Percentiles rank a stretch among this genome's conserved stretches.
Evolutionary conservation across 2,329 filamentous ascomycete species (phyloP).

Genomic region (Hymenoscyphus fraxineus): DNA sequence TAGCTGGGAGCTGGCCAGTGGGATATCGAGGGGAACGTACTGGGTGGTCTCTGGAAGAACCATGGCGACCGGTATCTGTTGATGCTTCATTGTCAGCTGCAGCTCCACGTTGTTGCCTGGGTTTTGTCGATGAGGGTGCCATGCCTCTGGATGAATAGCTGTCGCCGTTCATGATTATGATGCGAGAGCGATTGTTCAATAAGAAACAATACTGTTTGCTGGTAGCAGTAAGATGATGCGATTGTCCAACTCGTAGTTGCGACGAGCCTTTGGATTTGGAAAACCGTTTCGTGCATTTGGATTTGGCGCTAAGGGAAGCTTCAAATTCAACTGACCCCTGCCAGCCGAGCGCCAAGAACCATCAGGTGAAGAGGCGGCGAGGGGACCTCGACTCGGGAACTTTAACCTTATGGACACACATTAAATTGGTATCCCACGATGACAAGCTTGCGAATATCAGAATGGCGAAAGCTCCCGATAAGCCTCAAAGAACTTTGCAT

Average conservation of each 20-base stretch:
- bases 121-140: conserved; percentile 31
- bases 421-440: conserved; percentile 15
- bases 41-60: conserved; percentile 48
- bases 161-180: conserved; percentile 73
- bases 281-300: neutral
- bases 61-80: conserved; percentile 45
- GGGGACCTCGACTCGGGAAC: too few relatives aligned
- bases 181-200: conserved; percentile 15
- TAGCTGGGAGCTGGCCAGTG: conserved; percentile 20
- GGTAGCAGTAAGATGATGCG: conserved; percentile 5
- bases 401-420: too few relatives aligned
- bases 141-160: conserved; percentile 74
- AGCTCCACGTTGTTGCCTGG: conserved; percentile 27
- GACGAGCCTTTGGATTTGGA: conserved; percentile 16
- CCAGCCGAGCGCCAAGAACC: neutral
- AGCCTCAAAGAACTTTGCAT: conserved; percentile 84
- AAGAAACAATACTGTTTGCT: conserved; percentile 4
- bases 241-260: conserved; percentile 5
- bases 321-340: neutral
- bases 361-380: too few relatives aligned
- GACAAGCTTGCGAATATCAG: conserved; percentile 48
- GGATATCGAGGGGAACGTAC: conserved; percentile 37
- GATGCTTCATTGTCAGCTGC: conserved; percentile 36
- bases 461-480: conserved; percentile 85
- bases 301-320: conserved; percentile 2